These are phyloP conservation scores for Zygotorulaspora florentina DNA, from an alignment of 805 yeast species.

Conservation along the genomic window DNA sequence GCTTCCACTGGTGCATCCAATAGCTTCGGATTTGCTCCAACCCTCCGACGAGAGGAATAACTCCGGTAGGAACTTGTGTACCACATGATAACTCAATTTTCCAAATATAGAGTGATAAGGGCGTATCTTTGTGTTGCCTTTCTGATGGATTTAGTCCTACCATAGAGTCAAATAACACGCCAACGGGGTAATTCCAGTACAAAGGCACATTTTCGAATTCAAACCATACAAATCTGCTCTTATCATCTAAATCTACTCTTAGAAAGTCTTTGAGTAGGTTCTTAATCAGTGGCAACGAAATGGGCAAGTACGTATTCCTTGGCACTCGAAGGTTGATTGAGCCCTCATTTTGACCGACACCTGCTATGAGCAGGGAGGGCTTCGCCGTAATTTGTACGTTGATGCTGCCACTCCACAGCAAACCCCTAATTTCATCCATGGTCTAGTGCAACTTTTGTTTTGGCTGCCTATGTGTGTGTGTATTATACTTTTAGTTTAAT, in stretches of 20 bases:
- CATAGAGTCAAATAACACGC: conserved; percentile 56
- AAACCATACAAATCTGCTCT: conserved; percentile 52
- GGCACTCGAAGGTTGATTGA: conserved; percentile 26
- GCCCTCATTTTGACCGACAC: conserved; percentile 14
- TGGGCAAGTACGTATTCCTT: conserved; percentile 53
- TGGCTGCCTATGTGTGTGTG: not conserved
- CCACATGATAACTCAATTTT: conserved; percentile 41
- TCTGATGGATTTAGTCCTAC: conserved; percentile 37
- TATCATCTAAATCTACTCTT: conserved; percentile 26
- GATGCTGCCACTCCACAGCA: conserved; percentile 53
- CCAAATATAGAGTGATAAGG: conserved; percentile 42
- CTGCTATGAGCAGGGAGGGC: conserved; percentile 17
- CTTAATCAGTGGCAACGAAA: conserved; percentile 38
- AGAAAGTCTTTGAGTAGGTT: conserved; percentile 38
- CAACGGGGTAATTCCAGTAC: conserved; percentile 75
- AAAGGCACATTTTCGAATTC: conserved; percentile 61
- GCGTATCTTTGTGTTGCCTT: conserved; percentile 12
- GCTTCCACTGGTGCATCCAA: conserved; percentile 80
- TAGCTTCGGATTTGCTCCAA: conserved; percentile 35
- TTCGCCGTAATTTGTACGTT: conserved; percentile 40
- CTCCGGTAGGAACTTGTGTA: conserved; percentile 40
- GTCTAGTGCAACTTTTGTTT: not conserved
- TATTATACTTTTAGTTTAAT: no score
- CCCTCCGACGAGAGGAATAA: conserved; percentile 43
- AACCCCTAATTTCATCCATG: conserved; percentile 35